These are phyloP conservation scores for Pestalotiopsis sp. DNA, from an alignment of 2,329 filamentous ascomycete genomes.

Conservation along the genomic window DNA sequence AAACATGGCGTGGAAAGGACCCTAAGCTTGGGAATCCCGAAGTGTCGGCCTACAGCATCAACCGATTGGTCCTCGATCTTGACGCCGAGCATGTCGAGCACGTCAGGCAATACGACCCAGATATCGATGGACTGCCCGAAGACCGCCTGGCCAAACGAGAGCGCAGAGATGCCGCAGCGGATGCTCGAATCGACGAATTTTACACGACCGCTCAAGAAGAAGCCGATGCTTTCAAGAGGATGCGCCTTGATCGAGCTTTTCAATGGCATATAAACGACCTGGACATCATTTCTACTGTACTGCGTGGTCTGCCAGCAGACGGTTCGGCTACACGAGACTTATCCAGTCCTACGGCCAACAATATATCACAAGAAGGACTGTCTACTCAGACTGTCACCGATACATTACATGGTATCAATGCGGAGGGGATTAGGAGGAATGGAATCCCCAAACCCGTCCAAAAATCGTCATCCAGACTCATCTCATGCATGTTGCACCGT, in stretches of 20 bases:
- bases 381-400: not conserved
- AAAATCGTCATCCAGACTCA: not conserved
- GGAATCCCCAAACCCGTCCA: not conserved
- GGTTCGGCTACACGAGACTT: too few relatives aligned
- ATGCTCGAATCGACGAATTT: not conserved
- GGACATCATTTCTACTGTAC: slow-evolving; percentile 28
- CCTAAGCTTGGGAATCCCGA: not conserved
- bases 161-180: slow-evolving; percentile 31
- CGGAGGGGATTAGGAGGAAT: not conserved
- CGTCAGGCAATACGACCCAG: slow-evolving; percentile 44
- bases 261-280: slow-evolving; percentile 43
- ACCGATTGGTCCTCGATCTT: slow-evolving; percentile 51
- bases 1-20: slow-evolving; percentile 12
- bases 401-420: not conserved
- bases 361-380: too few relatives aligned
- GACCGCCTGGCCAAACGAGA: slow-evolving; percentile 8
- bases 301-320: not conserved
- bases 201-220: not conserved
- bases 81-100: slow-evolving; percentile 48
- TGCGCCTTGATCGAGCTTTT: slow-evolving; percentile 21
- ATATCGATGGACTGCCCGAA: slow-evolving; percentile 34
- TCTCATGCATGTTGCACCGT: not conserved
- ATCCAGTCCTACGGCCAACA: too few relatives aligned
- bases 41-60: slow-evolving; percentile 34
- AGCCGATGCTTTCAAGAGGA: slow-evolving; percentile 17